Conservation (phyloP, 345 rosid species). For the Adansonia digitata region DNA sequence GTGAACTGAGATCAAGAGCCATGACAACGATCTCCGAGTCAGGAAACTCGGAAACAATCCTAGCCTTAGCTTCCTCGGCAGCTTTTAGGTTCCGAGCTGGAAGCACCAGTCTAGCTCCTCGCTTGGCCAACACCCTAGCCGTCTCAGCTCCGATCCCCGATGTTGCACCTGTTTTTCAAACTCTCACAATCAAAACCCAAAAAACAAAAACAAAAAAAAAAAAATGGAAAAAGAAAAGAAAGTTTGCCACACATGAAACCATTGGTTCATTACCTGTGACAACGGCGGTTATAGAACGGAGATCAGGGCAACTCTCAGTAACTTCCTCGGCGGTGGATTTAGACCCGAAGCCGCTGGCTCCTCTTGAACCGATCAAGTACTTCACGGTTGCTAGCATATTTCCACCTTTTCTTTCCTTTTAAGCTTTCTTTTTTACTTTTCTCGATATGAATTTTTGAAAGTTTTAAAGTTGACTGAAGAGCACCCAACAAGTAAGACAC, state of each 20-base stretch:
- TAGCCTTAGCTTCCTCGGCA: conserved; percentile 73
- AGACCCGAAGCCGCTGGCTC: conserved; percentile 80
- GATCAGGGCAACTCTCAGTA: conserved; percentile 47
- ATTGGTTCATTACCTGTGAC: conserved; percentile 61
- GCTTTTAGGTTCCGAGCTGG: conserved; percentile 80
- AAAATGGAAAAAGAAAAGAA: not conserved
- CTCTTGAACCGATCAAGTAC: conserved; percentile 79
- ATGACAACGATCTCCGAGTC: conserved; percentile 57
- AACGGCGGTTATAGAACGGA: conserved; percentile 63
- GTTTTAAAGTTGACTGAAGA: not conserved
- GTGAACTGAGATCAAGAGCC: conserved; percentile 93
- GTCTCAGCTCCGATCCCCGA: conserved; percentile 98
- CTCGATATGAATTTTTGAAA: not conserved
- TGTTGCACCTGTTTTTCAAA: conserved; percentile 57
- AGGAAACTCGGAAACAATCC: conserved; percentile 69
- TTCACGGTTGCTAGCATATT: conserved; percentile 72
- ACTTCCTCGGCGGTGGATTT: conserved; percentile 87
- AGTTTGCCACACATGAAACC: not conserved
- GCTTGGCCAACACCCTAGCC: conserved; percentile 71
- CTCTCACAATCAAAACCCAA: not conserved
- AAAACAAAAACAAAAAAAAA: too few relatives aligned
- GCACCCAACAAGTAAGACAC: not conserved
- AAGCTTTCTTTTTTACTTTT: not conserved
- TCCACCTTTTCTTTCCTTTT: not conserved
- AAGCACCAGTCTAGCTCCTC: conserved; percentile 75